Evolutionary conservation across 176 grass and related monocot genomes (phyloP), one percentile per base, ranked within the genome.

Genomic region (Secale cereale): DNA sequence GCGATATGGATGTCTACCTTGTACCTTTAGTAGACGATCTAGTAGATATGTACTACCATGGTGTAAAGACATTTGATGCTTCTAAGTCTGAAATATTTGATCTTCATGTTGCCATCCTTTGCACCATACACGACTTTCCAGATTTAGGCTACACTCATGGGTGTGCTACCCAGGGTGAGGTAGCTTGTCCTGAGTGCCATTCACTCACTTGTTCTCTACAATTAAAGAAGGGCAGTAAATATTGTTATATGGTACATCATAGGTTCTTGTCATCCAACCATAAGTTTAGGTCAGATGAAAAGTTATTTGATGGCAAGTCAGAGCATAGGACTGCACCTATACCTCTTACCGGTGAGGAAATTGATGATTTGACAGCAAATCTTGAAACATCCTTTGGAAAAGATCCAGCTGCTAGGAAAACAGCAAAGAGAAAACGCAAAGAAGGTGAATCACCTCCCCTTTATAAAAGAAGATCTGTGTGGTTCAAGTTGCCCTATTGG

Each of bases 221-320:
- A 70, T 20, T 82, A 14, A 82, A 82, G 39, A 59, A 82, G 33
- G 80, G 80, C 1, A 22, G 80, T 4, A 82, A 82, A 32, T 27
- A 17, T 1, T 32, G 54, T 8, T 82, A 59, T 52, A 59, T 71
- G 80, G 30, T 48, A 22, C 80, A 82, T 39, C 80, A 4, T 2
- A 59, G 48, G 20, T 73, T 72, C 35, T 74, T 83, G 74, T 10
- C 59, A 74, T 54, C 66, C 5, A 1, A 71, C 1, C 80, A 71
- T 5, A 40, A 3, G 17, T 59, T 71, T 59, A 20, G 66, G 23
- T 59, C 2, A 39, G 16, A 28, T 71, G 22, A 23, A 39, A 26
- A 82, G 19, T 59, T 23, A 82, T 82, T 82, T 82, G 80, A 82
- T 48, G 72, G 72, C 17, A 19, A 15, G 4, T 29, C 2, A 10